Evolutionary conservation across 108 stramenopile species (phyloP).

Genomic region (Cyclotella atomus): DNA sequence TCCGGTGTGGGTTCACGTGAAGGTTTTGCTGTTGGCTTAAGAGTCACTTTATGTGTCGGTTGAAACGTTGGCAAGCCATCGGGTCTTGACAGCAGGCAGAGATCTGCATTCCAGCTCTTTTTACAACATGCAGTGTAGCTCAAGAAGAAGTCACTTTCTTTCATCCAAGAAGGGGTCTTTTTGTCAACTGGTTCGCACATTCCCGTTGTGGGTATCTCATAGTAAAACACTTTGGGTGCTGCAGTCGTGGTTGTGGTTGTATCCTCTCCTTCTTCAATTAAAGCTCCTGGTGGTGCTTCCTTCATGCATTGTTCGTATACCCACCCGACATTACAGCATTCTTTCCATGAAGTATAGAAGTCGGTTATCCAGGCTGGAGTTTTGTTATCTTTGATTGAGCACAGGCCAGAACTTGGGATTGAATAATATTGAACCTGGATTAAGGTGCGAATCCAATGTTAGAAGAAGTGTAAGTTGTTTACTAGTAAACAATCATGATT

Average conservation of each 20-base stretch:
- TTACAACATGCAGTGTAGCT: not conserved
- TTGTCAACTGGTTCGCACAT: not conserved
- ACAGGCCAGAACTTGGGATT: not conserved
- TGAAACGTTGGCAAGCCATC: not conserved
- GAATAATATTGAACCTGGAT: not conserved
- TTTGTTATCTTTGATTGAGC: not conserved
- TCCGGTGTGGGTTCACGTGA: not conserved
- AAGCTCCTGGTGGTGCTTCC: not conserved
- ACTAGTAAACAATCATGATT: not conserved
- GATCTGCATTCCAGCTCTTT: not conserved
- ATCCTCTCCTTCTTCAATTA: too few species aligned
- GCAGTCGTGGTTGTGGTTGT: not conserved
- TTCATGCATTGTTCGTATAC: not conserved
- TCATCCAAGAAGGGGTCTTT: not conserved
- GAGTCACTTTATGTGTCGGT: not conserved
- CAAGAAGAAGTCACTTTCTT: not conserved
- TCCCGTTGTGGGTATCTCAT: not conserved
- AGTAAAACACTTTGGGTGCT: not conserved
- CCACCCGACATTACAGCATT: not conserved
- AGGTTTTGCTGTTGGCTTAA: not conserved
- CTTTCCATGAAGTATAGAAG: not conserved
- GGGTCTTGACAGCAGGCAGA: not conserved
- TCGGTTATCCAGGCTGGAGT: not conserved
- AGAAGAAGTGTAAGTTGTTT: too few species aligned
- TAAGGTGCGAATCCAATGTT: too few species aligned